These are phyloP conservation scores for Fragaria iinumae DNA, from an alignment of 306 rosid species.

Conservation along the genomic window DNA sequence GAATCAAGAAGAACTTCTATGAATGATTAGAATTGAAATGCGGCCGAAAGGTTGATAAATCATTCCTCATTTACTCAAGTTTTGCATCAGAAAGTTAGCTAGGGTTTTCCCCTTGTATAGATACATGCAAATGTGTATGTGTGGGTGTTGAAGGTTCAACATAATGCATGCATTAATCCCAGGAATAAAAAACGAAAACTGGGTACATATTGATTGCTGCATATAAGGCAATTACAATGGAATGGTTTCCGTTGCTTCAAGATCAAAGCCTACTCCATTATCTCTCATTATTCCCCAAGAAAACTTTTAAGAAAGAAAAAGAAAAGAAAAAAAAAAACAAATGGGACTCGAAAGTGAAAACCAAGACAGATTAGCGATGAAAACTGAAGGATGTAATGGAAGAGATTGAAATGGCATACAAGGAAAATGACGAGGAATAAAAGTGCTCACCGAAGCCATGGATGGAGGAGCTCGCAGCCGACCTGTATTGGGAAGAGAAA, in stretches of 20 bases:
- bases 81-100: too few relatives aligned
- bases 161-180: too few relatives aligned
- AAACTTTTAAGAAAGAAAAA: neutral
- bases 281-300: neutral
- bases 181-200: too few relatives aligned
- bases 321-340: neutral
- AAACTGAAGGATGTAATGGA: neutral
- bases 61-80: neutral
- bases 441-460: slow-evolving; percentile 57
- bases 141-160: too few relatives aligned
- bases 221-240: neutral
- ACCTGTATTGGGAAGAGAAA: slow-evolving; percentile 11
- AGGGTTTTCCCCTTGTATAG: too few relatives aligned
- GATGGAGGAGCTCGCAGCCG: slow-evolving; percentile 26
- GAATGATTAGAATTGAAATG: too few relatives aligned
- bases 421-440: neutral
- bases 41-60: neutral
- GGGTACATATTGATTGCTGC: neutral
- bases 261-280: too few relatives aligned
- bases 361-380: neutral
- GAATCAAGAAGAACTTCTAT: neutral
- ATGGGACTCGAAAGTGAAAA: neutral
- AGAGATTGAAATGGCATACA: neutral
- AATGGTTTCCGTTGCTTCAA: neutral
- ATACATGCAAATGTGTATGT: too few relatives aligned